Conservation (phyloP, 495 filamentous ascomycete species). For the Rostrohypoxylon terebratum region DNA sequence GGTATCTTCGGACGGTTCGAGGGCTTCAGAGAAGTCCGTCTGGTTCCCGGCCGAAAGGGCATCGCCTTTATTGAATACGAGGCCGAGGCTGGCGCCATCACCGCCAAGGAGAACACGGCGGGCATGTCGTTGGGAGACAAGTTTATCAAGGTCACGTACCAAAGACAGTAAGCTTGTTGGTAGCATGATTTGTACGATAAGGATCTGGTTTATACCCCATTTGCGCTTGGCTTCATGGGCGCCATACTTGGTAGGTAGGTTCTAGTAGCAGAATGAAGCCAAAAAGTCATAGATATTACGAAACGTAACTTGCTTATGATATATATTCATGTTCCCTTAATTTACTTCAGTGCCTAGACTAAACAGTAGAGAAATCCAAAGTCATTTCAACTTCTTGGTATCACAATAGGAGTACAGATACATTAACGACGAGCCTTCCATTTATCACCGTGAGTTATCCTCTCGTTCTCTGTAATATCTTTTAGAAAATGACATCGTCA, state of each 20-base stretch:
- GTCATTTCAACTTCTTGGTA: constrained; percentile 39
- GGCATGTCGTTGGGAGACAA: constrained; percentile 83
- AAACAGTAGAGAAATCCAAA: constrained; percentile 13
- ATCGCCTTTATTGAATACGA: constrained; percentile 99
- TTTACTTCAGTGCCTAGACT: background rate
- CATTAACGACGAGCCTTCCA: constrained; percentile 10
- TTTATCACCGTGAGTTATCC: background rate
- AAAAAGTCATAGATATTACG: background rate
- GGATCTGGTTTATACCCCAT: constrained; percentile 23
- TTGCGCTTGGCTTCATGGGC: constrained; percentile 3
- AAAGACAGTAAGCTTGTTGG: constrained; percentile 73
- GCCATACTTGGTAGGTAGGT: background rate
- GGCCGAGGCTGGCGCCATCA: constrained; percentile 86
- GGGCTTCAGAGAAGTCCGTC: constrained; percentile 91
- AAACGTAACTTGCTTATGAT: background rate
- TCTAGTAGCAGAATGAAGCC: background rate
- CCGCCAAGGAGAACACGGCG: constrained; percentile 92
- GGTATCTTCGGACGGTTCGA: constrained; percentile 90
- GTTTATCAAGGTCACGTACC: constrained; percentile 85
- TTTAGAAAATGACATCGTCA: constrained; percentile 93
- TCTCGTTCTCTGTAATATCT: background rate
- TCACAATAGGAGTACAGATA: constrained; percentile 38
- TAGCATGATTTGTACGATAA: constrained; percentile 29
- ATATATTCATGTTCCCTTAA: background rate
- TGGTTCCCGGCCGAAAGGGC: constrained; percentile 86